Percentiles rank a stretch among this genome's conserved stretches.
These are phyloP conservation scores for Gentiana straminea DNA, from an alignment of 257 asterid species.

Conservation along the genomic window DNA sequence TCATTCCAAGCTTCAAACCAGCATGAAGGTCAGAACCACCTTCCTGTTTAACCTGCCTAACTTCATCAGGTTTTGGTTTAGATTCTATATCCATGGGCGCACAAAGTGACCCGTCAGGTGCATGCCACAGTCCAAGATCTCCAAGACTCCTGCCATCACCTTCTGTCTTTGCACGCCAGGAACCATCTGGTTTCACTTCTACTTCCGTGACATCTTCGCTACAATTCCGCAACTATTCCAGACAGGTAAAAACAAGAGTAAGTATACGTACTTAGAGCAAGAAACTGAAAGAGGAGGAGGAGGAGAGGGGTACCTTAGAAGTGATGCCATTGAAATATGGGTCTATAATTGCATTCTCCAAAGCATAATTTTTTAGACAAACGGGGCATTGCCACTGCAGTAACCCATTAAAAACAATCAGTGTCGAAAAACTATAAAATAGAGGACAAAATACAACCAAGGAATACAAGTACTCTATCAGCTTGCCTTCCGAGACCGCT, in stretches of 20 bases:
- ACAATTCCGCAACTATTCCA: constrained; percentile 47
- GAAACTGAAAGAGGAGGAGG: constrained; percentile 1
- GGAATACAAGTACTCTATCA: constrained; percentile 2
- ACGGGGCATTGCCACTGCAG: constrained; percentile 99
- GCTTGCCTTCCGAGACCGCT: constrained; percentile 95
- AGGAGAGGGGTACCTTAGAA: constrained; percentile 46
- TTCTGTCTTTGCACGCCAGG: constrained; percentile 94
- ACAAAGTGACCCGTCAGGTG: constrained; percentile 68
- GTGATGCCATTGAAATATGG: constrained; percentile 83
- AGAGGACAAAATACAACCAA: constrained; percentile 1
- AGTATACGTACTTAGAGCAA: constrained; percentile 5
- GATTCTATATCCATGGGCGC: constrained; percentile 46
- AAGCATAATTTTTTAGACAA: constrained; percentile 83
- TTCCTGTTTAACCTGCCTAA: constrained; percentile 62
- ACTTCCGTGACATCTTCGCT: constrained; percentile 83
- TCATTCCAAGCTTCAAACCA: constrained; percentile 62
- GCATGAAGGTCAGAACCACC: constrained; percentile 64
- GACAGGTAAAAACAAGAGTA: constrained; percentile 2
- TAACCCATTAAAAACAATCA: constrained; percentile 15
- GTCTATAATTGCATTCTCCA: constrained; percentile 82
- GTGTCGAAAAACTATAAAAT: background rate
- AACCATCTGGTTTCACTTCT: constrained; percentile 97
- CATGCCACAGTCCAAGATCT: constrained; percentile 88
- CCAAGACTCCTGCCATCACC: constrained; percentile 65
- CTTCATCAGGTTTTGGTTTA: constrained; percentile 44